Base-by-base conservation (phyloP, 345 rosid genomes). In the Sapria himalayana region DNA sequence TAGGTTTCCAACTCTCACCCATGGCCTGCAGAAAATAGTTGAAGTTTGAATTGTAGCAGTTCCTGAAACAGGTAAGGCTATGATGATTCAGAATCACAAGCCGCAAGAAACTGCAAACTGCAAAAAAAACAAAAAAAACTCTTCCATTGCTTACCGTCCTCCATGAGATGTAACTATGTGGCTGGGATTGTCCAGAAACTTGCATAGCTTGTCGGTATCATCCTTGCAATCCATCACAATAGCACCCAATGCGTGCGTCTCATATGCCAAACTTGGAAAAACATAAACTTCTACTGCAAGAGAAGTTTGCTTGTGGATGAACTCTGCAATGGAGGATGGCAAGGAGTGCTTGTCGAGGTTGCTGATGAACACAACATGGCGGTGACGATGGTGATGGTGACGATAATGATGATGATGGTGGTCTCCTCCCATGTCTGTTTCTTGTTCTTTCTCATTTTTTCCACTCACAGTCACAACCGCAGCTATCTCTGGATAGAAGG, bases 271-370 rank as follows among this genome's bases (percentile, higher is more conserved):
- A 48, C 67, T 61, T 14, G 73, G 71, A 14, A 50, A 55, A 39
- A 64, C 25, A 39, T 22, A 56, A 4, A 49, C 71, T 41, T 32
- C 46, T 3, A 41, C 19, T 5, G 46, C 12, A 17, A 63, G 29
- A 10, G 55, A 55, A 18, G 66, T 67, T 27, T 58, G 51, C 9
- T 23, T 20, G 14, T 33, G 68, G 37, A 67, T 53, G 46, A 71
- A 71, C 13, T 61, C 55, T 7, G 29, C 38, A 24, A 66, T 51
- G 7, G 52, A 25, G 19, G 59, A 58, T 14, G 78, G 43, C n/a
- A 61, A 41, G 13, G 67, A 22, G 7, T 58, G 48, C 33, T 58
- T 71, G 31, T 67, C 73, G 33, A 71, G 33, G 29, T 71, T 63
- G 32, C 61, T 68, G 47, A 71, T 29, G 29, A 62, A 25, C 7